phyloP scores from a whole-genome alignment of 305 asterid species.

The Fraxinus xanthoxyloides region DNA sequence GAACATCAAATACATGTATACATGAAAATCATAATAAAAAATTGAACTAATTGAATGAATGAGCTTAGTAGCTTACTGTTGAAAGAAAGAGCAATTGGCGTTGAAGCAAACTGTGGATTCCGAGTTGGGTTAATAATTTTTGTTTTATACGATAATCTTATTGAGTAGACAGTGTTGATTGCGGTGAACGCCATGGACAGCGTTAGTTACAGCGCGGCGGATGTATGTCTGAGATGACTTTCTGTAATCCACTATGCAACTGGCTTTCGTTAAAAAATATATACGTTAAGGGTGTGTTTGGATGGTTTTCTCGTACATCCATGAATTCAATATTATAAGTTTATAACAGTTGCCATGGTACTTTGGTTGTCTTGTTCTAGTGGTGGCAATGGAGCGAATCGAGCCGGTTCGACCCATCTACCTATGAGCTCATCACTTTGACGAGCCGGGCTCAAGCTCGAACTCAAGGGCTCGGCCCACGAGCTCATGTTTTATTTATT shows the following conservation, averaged over 20 bases:
- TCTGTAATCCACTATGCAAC: not conserved
- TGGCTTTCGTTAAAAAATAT: not conserved
- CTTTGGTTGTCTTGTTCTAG: not conserved
- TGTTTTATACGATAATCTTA: slow-evolving; percentile 34
- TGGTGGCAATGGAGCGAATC: too few relatives aligned
- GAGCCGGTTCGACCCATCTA: too few relatives aligned
- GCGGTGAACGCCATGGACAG: not conserved
- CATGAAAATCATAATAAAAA: not conserved
- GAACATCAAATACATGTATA: not conserved
- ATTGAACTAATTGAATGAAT: not conserved
- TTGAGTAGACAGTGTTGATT: slow-evolving; percentile 39
- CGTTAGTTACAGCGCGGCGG: not conserved
- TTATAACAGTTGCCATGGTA: not conserved
- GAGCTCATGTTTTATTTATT: too few relatives aligned
- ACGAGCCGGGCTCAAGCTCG: too few relatives aligned
- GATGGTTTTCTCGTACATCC: not conserved
- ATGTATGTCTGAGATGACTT: not conserved
- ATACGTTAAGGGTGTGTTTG: not conserved
- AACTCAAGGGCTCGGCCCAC: too few relatives aligned
- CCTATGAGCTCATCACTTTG: too few relatives aligned
- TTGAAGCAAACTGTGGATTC: slow-evolving; percentile 38
- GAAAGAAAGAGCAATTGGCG: slow-evolving; percentile 36
- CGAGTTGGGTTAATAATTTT: slow-evolving; percentile 31
- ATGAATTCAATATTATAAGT: not conserved
- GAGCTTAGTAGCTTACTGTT: slow-evolving; percentile 57